Evolutionary conservation across 2,329 filamentous ascomycete species (phyloP).

Genomic region (Fusarium austroafricanum): DNA sequence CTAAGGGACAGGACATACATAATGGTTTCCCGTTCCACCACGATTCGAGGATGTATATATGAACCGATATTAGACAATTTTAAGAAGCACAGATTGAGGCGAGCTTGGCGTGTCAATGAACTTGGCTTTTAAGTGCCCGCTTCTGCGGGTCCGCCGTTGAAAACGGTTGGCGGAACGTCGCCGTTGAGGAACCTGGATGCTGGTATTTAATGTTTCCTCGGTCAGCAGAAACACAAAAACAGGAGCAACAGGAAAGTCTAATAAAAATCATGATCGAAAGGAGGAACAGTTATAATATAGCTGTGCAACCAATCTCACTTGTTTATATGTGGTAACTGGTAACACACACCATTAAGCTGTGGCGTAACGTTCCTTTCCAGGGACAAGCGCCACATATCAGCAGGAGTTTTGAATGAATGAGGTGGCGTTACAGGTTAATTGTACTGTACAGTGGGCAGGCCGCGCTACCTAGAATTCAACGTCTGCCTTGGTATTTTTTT

Average conservation of each 20-base stretch:
- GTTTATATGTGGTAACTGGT: neutral
- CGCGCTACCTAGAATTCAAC: slow-evolving; percentile 13
- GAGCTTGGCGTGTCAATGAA: neutral
- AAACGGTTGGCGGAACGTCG: neutral
- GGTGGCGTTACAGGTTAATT: slow-evolving; percentile 17
- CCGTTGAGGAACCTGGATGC: no score
- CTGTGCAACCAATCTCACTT: neutral
- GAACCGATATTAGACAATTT: neutral
- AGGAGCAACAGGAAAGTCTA: no score
- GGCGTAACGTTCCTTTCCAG: slow-evolving; percentile 19
- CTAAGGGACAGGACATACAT: no score
- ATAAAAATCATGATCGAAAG: neutral
- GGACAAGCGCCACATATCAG: slow-evolving; percentile 29
- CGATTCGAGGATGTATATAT: neutral
- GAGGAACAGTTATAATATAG: neutral
- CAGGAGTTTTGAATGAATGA: neutral
- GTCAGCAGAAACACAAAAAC: neutral
- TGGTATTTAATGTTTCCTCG: no score
- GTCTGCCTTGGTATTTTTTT: neutral
- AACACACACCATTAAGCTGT: slow-evolving; percentile 1
- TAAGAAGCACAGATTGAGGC: neutral
- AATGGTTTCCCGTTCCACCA: neutral
- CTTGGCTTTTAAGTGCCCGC: neutral
- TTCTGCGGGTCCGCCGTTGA: slow-evolving; percentile 2
- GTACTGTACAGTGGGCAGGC: slow-evolving; percentile 1